Conservation (phyloP, 2,329 filamentous ascomycete genomes). For the Penicillium rolfsii region DNA sequence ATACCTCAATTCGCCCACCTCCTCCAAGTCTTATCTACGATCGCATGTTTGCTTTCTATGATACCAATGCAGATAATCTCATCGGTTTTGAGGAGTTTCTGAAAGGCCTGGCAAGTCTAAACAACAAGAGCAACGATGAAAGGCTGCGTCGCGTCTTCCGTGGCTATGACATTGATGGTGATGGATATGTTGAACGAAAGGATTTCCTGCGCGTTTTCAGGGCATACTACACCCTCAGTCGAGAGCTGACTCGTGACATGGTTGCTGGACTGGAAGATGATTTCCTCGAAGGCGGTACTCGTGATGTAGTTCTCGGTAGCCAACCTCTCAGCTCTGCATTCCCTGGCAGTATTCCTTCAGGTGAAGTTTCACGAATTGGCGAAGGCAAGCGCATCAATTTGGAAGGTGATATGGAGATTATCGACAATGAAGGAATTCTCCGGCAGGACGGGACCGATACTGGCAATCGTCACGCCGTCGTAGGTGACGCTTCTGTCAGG, state of each 20-base stretch:
- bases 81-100: constrained; percentile 94
- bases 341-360: constrained; percentile 68
- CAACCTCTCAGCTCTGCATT: constrained; percentile 80
- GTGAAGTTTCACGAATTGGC: constrained; percentile 62
- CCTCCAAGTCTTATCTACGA: constrained; percentile 91
- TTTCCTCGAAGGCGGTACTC: constrained; percentile 72
- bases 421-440: constrained; percentile 63
- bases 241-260: constrained; percentile 85
- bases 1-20: constrained; percentile 75
- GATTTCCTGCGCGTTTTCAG: constrained; percentile 92
- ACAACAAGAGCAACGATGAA: constrained; percentile 62
- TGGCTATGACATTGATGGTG: constrained; percentile 86
- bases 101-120: constrained; percentile 71
- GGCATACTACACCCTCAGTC: constrained; percentile 88
- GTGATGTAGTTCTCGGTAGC: constrained; percentile 73
- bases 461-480: constrained; percentile 62
- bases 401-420: constrained; percentile 67
- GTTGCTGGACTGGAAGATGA: constrained; percentile 78
- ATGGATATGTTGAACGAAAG: constrained; percentile 80
- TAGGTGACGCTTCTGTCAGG: constrained; percentile 53
- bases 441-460: constrained; percentile 64
- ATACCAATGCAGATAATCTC: constrained; percentile 82
- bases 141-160: constrained; percentile 76
- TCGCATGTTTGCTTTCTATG: constrained; percentile 95
- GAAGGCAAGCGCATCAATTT: constrained; percentile 68